These are phyloP conservation scores for Pythium oligandrum DNA, from an alignment of 352 stramenopile genomes.

Conservation along the genomic window DNA sequence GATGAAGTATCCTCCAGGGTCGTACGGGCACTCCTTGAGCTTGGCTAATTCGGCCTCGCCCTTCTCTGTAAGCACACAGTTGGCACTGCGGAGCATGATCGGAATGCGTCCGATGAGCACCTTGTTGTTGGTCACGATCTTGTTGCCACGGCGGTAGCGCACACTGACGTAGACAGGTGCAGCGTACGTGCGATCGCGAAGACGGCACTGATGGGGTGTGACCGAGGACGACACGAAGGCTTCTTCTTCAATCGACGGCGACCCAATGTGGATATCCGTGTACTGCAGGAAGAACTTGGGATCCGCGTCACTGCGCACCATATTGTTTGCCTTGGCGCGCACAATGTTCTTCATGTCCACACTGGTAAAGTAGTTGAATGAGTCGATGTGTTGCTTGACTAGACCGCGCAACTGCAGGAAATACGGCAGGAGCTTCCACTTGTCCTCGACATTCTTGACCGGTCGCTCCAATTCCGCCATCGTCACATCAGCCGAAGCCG, in stretches of 20 bases:
- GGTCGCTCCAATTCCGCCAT: constrained; percentile 65
- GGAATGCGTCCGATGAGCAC: constrained; percentile 95
- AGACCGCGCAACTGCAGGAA: constrained; percentile 93
- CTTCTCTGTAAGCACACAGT: constrained; percentile 96
- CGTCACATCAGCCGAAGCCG: constrained; percentile 23
- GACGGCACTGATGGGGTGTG: constrained; percentile 97
- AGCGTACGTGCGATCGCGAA: constrained; percentile 98
- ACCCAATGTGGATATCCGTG: constrained; percentile 97
- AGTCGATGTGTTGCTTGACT: constrained; percentile 99
- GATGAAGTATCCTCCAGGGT: constrained; percentile 99
- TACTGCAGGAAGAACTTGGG: constrained; percentile 99
- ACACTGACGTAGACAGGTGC: constrained; percentile 99
- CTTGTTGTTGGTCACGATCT: constrained; percentile 99
- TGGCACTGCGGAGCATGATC: constrained; percentile 97
- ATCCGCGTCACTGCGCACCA: constrained; percentile 91
- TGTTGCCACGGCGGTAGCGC: constrained; percentile 94
- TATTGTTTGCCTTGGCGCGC: constrained; percentile 89
- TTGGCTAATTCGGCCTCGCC: constrained; percentile 91
- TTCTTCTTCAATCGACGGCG: constrained; percentile 97
- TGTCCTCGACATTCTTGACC: constrained; percentile 87
- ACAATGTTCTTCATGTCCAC: constrained; percentile 99
- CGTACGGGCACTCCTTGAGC: constrained; percentile 99
- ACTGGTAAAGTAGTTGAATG: constrained; percentile 99
- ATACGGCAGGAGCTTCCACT: constrained; percentile 98
- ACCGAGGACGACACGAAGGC: constrained; percentile 89